Evolutionary conservation across 352 stramenopile genomes (phyloP).

Genomic region (Blastocystis sp.): DNA sequence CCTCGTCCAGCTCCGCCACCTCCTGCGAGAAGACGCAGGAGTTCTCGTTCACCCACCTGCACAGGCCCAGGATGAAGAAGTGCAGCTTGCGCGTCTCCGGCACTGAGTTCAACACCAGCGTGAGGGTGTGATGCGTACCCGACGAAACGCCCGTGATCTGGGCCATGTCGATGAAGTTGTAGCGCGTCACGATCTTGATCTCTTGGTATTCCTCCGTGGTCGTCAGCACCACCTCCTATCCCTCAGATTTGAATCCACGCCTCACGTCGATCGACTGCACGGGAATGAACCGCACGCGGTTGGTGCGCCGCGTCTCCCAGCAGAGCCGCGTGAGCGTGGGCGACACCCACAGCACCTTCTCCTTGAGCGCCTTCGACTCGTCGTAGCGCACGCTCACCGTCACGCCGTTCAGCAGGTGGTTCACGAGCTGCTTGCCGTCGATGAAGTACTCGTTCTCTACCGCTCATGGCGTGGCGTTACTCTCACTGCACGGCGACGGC

Average conservation of each 20-base stretch:
- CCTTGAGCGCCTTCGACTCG: constrained; percentile 1
- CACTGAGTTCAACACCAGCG: neutral
- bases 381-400: neutral
- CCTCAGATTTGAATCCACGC: neutral
- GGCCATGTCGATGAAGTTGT: neutral
- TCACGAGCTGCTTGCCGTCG: constrained; percentile 1
- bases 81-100: constrained; percentile 14
- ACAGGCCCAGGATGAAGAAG: constrained; percentile 7
- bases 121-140: neutral
- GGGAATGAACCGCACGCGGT: neutral
- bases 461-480: neutral
- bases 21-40: neutral
- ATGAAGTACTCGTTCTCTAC: constrained; percentile 13
- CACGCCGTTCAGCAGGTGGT: constrained; percentile 13
- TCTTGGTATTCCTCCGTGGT: neutral
- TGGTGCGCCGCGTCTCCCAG: constrained; percentile 22
- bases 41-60: neutral
- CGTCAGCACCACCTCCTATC: neutral
- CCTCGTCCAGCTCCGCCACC: neutral
- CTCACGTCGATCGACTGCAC: neutral
- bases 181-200: neutral
- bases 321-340: constrained; percentile 5
- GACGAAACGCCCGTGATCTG: neutral
- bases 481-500: neutral
- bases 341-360: constrained; percentile 34